phyloP scores from a whole-genome alignment of 2,329 filamentous ascomycete species.

The Arthrobotrys conoides region DNA sequence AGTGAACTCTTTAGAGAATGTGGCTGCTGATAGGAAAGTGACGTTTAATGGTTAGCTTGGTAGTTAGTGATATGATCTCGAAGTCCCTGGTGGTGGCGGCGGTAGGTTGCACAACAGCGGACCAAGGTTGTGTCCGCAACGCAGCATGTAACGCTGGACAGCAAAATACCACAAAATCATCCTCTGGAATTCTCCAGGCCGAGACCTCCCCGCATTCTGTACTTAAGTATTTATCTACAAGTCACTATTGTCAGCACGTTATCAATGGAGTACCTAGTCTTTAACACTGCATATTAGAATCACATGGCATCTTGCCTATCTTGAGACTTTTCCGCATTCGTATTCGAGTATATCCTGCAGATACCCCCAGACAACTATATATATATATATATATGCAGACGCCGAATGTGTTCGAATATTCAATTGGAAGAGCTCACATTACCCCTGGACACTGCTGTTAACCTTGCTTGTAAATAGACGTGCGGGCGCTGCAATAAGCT shows the following conservation, averaged over 20 bases:
- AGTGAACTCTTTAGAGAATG: background rate
- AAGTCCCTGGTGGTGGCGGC: background rate
- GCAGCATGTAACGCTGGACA: slow-evolving; percentile 29
- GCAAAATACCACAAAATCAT: slow-evolving; percentile 25
- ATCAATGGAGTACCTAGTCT: background rate
- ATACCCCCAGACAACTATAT: no score
- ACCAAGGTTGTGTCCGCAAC: slow-evolving; percentile 31
- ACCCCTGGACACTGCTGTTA: background rate
- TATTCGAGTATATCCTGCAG: no score
- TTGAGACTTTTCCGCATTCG: slow-evolving; percentile 15
- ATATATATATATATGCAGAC: no score
- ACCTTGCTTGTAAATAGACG: background rate
- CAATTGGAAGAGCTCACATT: background rate
- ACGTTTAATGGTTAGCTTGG: background rate
- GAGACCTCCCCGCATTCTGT: slow-evolving; percentile 12
- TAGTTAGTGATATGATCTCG: slow-evolving; percentile 2
- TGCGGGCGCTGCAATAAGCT: background rate
- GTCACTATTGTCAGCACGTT: background rate
- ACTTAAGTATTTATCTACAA: background rate
- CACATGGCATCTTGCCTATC: slow-evolving; percentile 17
- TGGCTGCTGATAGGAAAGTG: slow-evolving; percentile 13
- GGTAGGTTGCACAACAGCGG: slow-evolving; percentile 17
- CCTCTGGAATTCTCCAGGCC: slow-evolving; percentile 9
- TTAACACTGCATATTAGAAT: slow-evolving; percentile 7
- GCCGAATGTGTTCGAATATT: background rate